phyloP scores from a whole-genome alignment of 23 red algal species.

The Gracilaria domingensis region DNA sequence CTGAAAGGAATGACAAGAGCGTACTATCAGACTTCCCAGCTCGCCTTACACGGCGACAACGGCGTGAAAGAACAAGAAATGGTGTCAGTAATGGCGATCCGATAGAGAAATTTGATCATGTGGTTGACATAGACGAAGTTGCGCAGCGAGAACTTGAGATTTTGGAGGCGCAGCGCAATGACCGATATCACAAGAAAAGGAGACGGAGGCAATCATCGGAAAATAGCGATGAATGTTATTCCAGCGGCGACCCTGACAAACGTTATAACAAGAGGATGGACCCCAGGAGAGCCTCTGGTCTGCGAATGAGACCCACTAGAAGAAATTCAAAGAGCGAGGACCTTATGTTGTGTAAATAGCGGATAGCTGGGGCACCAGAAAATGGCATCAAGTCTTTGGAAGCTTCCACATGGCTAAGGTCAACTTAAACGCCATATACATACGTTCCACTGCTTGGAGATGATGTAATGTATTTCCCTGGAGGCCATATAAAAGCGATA shows the following conservation, averaged over 20 bases:
- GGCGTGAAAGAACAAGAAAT: slow-evolving; percentile 38
- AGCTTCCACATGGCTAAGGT: slow-evolving; percentile 82
- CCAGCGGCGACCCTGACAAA: slow-evolving; percentile 35
- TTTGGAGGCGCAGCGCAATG: slow-evolving; percentile 45
- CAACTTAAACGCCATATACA: slow-evolving; percentile 62
- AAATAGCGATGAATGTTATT: slow-evolving; percentile 23
- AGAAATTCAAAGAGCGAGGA: slow-evolving; percentile 34
- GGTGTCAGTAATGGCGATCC: background rate
- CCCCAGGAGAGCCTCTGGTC: background rate
- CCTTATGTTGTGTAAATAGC: slow-evolving; percentile 27
- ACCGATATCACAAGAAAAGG: slow-evolving; percentile 20
- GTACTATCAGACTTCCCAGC: slow-evolving; percentile 55
- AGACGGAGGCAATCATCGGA: slow-evolving; percentile 5
- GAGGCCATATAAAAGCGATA: slow-evolving; percentile 77
- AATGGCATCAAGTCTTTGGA: slow-evolving; percentile 13
- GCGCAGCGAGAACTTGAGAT: slow-evolving; percentile 50
- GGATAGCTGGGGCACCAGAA: background rate
- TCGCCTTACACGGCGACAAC: slow-evolving; percentile 4
- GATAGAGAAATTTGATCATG: slow-evolving; percentile 10
- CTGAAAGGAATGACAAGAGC: slow-evolving; percentile 48
- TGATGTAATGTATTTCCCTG: slow-evolving; percentile 85
- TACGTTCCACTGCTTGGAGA: slow-evolving; percentile 89
- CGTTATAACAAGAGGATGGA: slow-evolving; percentile 3
- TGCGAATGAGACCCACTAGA: slow-evolving; percentile 24
- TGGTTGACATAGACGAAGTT: slow-evolving; percentile 70